Evolutionary conservation across 1,284 basidiomycete species (phyloP), one percentile per base, ranked within the genome.

Genomic region (Apiotrichum veenhuisii): DNA sequence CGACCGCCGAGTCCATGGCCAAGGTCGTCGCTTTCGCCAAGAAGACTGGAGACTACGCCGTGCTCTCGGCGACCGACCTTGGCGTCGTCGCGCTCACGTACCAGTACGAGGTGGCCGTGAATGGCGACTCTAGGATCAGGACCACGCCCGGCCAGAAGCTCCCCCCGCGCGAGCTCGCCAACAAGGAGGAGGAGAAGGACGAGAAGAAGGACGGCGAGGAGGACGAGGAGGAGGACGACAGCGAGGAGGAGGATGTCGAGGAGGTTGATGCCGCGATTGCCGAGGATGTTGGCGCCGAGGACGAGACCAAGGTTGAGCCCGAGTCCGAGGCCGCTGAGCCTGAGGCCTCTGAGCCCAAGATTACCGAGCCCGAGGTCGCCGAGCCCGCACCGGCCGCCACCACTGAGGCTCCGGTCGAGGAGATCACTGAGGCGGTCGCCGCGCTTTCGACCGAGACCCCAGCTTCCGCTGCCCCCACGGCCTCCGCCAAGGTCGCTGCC

Each of bases 21-120:
- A 83, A 88, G 78, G 96, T 95, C 11, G 89, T 89, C 50, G 87
- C 88, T 61, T 89, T 88, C 77, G 91, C 96, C 4, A 94, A 91
- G 81, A 91, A 91, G 81, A 97, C 95, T 0, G 96, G 96, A 77
- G 96, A 98, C 77, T 95, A 92, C 72, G 82, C 90, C 36, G 95
- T 95, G 45, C 82, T 99, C 33, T 97, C 93, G 11, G 83, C 87
- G 68, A 84, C 94, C 18, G 96, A 99, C 85, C 76, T 98, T 56
- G 87, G 88, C 63, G 87, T 98, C 40, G 79, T 98, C 45, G 96
- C 96, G 0, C 80, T 98, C 64, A 91, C 93, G 0, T 88, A 90
- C 71, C 84, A 87, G 45, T 78, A 94, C 55, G 86, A 85, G 78
- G 83, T 81, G 54, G 77, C 78, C 55, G 77, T 77, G 61, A 82